Evolutionary conservation across 768 basidiomycete species (phyloP).

Genomic region (Inosperma sp.): DNA sequence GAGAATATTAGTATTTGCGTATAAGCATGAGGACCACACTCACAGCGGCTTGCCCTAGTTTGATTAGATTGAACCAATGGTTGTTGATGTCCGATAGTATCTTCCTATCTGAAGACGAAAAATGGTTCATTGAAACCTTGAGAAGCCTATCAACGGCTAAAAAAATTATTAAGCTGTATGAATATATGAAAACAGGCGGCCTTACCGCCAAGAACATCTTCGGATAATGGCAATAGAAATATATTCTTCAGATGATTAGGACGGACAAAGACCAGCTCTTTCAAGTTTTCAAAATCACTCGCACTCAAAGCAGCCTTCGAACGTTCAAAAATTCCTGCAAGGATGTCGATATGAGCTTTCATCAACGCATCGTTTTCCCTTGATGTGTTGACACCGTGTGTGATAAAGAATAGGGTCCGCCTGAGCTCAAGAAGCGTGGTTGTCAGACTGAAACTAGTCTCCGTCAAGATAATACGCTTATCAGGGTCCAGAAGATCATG

Average conservation of each 20-base stretch:
- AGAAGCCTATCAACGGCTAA: slow-evolving; percentile 44
- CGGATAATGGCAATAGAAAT: slow-evolving; percentile 27
- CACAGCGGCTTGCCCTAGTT: slow-evolving; percentile 4
- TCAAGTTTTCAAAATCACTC: slow-evolving; percentile 33
- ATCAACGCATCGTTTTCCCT: slow-evolving; percentile 15
- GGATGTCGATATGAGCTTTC: slow-evolving; percentile 33
- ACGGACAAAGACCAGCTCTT: slow-evolving; percentile 36
- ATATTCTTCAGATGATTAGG: slow-evolving; percentile 30
- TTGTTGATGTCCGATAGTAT: slow-evolving; percentile 37
- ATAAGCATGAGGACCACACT: slow-evolving; percentile 3
- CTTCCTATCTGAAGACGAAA: slow-evolving; percentile 32
- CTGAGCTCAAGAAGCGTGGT: slow-evolving; percentile 13
- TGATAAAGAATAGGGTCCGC: not conserved
- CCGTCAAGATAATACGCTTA: slow-evolving; percentile 34
- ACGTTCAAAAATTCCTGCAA: slow-evolving; percentile 34
- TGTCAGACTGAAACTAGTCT: slow-evolving; percentile 25
- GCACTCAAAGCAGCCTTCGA: slow-evolving; percentile 25
- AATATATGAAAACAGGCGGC: not conserved
- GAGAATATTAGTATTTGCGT: not conserved
- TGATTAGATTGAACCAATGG: slow-evolving; percentile 40
- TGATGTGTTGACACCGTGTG: not conserved
- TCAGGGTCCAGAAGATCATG: slow-evolving; percentile 24
- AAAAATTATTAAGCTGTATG: not conserved
- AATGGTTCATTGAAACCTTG: slow-evolving; percentile 33
- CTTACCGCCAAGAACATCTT: slow-evolving; percentile 33